Evolutionary conservation across 192 early-diverging fungal species (phyloP), one percentile per base, ranked within the genome.

Genomic region (Allomyces javanicus): DNA sequence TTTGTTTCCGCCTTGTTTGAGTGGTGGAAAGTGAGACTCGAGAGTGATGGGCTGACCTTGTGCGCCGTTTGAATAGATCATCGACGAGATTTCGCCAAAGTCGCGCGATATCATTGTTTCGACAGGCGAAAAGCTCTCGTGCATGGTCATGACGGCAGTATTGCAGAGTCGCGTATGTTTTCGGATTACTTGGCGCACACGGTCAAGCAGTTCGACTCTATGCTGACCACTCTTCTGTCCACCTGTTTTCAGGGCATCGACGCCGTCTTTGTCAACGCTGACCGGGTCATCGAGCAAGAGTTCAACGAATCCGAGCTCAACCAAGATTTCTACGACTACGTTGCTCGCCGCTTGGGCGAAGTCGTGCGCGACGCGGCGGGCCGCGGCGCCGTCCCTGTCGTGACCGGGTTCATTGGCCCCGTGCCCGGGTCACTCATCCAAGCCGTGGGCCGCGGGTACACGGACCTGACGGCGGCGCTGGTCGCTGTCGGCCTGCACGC

Each of bases 401-500:
- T 97, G n/a, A 97, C 93, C 21, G 88, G 96, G 19, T 99, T 88
- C 79, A 88, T 99, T 79, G 94, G 96, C n/a, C 87, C 86, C n/a
- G 90, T 93, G 17, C 96, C 96, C 7, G 94, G 94, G 21, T 85
- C 87, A 70, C 81, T 99, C 65, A 73, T 99, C 63, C 78, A 79
- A 55, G 92, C 85, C 73, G 87, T 99, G 68, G 96, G 96, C 14
- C 90, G 96, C 58, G 96, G 96, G 17, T 99, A 99, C 78, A 99
- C 96, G 0, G 96, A 99, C 72, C 79, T 99, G 67, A 94, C 92
- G 22, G 94, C 96, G 22, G 96, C 96, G 1, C 78, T 99, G 63
- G 82, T 91, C 44, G 91, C 96, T 3, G 96, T 96, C 10, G 96
- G 85, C 10, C 69, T 94, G 7, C 72, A 79, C 63, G 94, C 94